Percentiles rank a stretch among this genome's conserved stretches.
Conservation (phyloP, 495 filamentous ascomycete species). For the Melanomma pulvis-pyrius region DNA sequence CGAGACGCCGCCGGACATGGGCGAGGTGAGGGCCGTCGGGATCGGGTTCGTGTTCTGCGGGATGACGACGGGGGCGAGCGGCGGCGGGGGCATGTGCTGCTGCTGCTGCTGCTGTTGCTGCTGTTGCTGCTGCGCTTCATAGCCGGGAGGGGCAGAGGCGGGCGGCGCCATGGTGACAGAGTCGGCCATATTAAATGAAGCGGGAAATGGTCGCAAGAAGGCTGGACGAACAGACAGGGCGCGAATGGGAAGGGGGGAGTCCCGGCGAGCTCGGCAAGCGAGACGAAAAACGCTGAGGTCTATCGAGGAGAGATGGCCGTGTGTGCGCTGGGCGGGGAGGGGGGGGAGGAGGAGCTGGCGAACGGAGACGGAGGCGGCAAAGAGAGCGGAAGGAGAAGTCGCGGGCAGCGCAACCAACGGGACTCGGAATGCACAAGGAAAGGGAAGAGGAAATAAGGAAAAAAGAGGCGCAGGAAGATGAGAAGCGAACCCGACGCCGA, state of each 20-base stretch:
- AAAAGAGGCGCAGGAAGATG: slow-evolving; percentile 25
- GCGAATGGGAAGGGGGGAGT: neutral
- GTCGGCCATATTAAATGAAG: slow-evolving; percentile 33
- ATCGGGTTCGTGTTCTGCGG: slow-evolving; percentile 97
- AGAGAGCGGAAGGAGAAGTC: slow-evolving; percentile 14
- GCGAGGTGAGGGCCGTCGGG: slow-evolving; percentile 76
- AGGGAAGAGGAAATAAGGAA: slow-evolving; percentile 35
- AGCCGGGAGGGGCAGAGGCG: slow-evolving; percentile 44
- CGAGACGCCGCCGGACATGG: slow-evolving; percentile 61
- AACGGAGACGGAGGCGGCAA: slow-evolving; percentile 13
- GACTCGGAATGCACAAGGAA: slow-evolving; percentile 33
- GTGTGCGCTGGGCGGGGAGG: slow-evolving; percentile 4
- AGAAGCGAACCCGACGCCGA: slow-evolving; percentile 38
- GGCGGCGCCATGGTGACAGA: slow-evolving; percentile 35
- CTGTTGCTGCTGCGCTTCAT: slow-evolving; percentile 29
- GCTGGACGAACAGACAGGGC: slow-evolving; percentile 4
- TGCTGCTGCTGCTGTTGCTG: slow-evolving; percentile 37
- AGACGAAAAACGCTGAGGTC: neutral
- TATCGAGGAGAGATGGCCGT: neutral
- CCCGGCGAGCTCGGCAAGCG: slow-evolving; percentile 2
- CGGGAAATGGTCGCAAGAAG: slow-evolving; percentile 10
- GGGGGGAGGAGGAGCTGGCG: neutral
- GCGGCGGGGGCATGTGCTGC: slow-evolving; percentile 88
- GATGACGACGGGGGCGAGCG: slow-evolving; percentile 84
- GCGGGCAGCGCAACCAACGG: slow-evolving; percentile 15